A percentile compares a stretch with the other conserved stretches of the same genome.
Conservation (phyloP, 2,329 filamentous ascomycete genomes). For the Aureobasidium musti region DNA sequence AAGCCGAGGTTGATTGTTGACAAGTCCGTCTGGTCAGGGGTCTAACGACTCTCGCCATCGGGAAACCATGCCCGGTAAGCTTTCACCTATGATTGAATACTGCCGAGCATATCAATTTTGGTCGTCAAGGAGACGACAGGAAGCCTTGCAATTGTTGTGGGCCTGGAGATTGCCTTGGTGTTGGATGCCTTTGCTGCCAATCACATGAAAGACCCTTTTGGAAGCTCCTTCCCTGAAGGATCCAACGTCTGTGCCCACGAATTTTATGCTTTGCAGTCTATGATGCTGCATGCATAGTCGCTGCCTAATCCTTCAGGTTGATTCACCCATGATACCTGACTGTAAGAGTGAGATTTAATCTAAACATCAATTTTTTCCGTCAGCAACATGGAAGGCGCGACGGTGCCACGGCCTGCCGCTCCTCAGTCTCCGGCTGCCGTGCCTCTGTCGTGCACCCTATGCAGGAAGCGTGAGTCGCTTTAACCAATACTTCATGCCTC, state of each 20-base stretch:
- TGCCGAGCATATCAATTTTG: neutral
- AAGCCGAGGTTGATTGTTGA: conserved; percentile 11
- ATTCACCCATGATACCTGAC: neutral
- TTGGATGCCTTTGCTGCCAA: neutral
- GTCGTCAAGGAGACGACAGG: conserved; percentile 3
- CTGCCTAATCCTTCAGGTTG: conserved; percentile 3
- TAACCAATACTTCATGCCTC: neutral
- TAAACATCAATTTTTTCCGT: neutral
- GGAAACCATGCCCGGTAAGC: neutral
- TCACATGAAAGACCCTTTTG: conserved; percentile 1
- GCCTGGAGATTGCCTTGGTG: neutral
- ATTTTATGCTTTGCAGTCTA: conserved; percentile 8
- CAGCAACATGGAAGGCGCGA: neutral
- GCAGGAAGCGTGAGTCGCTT: conserved; percentile 15
- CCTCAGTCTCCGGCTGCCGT: conserved; percentile 1
- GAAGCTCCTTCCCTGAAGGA: neutral
- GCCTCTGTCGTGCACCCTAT: conserved; percentile 27
- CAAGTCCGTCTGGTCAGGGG: neutral
- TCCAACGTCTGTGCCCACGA: neutral
- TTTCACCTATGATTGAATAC: neutral
- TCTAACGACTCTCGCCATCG: neutral
- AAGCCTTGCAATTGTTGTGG: conserved; percentile 1
- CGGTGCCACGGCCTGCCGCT: neutral
- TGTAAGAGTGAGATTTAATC: neutral
- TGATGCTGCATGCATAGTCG: conserved; percentile 4